These are phyloP conservation scores for Hamamelis virginiana DNA, from an alignment of 164 flowering plant species.

Conservation along the genomic window DNA sequence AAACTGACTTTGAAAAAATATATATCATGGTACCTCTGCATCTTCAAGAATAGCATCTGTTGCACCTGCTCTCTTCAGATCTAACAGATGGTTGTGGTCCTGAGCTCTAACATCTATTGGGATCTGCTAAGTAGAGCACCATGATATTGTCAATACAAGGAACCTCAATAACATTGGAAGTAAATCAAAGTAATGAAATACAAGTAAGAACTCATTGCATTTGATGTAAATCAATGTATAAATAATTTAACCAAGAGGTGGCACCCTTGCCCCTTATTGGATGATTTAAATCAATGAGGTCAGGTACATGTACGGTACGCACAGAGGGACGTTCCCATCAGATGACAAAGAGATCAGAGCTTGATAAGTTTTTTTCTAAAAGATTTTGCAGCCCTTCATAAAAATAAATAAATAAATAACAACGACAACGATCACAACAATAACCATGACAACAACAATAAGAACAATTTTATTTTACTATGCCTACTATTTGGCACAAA, in stretches of 20 bases:
- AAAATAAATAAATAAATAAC: no score
- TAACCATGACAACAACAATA: no score
- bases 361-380: no score
- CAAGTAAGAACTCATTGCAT: background rate
- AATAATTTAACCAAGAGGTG: background rate
- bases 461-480: no score
- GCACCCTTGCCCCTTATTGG: background rate
- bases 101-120: slow-evolving; percentile 93
- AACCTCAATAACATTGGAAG: background rate
- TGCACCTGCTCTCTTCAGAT: slow-evolving; percentile 92
- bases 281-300: background rate
- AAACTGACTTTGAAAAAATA: no score
- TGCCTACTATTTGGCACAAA: no score
- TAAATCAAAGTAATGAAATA: background rate
- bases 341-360: no score
- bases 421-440: no score
- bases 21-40: slow-evolving; percentile 69
- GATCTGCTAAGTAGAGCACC: slow-evolving; percentile 43
- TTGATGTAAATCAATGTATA: no score
- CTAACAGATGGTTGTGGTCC: slow-evolving; percentile 77
- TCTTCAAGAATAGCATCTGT: slow-evolving; percentile 92
- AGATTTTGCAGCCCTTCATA: no score
- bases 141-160: background rate
- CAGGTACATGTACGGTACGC: background rate
- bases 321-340: no score